Evolutionary conservation across 2,329 filamentous ascomycete genomes (phyloP), one percentile per base, ranked within the genome.

Genomic region (Paecilomyces formosus): DNA sequence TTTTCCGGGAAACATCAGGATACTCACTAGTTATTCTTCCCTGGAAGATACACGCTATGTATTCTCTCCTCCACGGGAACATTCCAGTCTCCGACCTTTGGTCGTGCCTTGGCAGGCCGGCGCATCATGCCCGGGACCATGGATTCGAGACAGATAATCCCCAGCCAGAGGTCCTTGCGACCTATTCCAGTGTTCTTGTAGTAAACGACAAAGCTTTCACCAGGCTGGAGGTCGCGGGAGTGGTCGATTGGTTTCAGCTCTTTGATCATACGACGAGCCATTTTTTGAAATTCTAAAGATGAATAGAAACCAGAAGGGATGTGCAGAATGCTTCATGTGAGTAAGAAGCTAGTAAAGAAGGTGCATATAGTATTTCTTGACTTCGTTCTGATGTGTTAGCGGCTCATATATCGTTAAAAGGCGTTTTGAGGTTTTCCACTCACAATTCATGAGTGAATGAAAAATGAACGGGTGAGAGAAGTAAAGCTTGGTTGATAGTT

Each of bases 1-100:
- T 9, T 31, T 31, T 8, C 8, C 5, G 8, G 11, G 30, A 12
- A 31, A 31, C 9, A 18, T 18, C n/a, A 15, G 3, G 15, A 15
- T 26, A 54, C n/a, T 33, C 30, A 55, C 24, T 24, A 54, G 4
- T 26, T 56, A 30, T 13, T 56, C 55, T 51, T 50, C 4, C 58
- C 55, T 0, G 61, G 61, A 5, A 62, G 22, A 22, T 61, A 62
- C 18, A 62, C 50, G 53, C 51, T 11, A 45, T 62, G 53, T 5
- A 26, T 45, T 7, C 55, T 53, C 1, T 59, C 53, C 1, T 52
- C 53, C 12, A 45, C 18, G n/a, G 57, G 57, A 4, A 45, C 54
- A 18, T 45, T 52, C 15, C 54, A 53, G 5, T 45, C 26, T 3
- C 56, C 30, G 12, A 49, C 53, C 18, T 50, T 45, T 15, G 55